Percentiles rank a stretch among this genome's conserved stretches.
These are phyloP conservation scores for Saccharomyces jurei DNA, from an alignment of 805 yeast genomes.

Conservation along the genomic window DNA sequence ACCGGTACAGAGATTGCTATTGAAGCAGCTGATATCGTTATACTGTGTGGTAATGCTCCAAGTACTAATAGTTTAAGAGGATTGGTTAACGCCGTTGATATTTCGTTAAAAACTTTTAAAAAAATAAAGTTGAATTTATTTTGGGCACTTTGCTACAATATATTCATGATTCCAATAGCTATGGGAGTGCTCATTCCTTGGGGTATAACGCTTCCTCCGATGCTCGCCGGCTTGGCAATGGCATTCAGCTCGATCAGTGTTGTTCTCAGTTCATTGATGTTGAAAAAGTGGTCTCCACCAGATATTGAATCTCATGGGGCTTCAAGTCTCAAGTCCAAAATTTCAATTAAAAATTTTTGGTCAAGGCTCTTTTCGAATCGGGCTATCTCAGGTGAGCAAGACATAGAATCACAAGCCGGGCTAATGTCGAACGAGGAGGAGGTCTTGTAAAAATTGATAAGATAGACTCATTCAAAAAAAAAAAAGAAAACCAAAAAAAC, in stretches of 20 bases:
- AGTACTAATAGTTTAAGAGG: constrained; percentile 34
- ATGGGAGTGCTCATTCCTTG: constrained; percentile 85
- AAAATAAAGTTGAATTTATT: constrained; percentile 74
- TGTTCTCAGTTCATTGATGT: constrained; percentile 64
- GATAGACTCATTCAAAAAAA: too few relatives aligned
- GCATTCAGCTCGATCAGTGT: constrained; percentile 88
- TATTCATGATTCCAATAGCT: constrained; percentile 84
- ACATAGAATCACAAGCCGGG: constrained; percentile 16
- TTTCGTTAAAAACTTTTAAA: constrained; percentile 60
- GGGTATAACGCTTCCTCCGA: constrained; percentile 72
- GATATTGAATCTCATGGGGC: background rate
- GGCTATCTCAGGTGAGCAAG: constrained; percentile 5
- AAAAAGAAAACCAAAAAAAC: too few relatives aligned
- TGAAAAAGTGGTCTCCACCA: constrained; percentile 55
- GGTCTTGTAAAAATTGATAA: background rate
- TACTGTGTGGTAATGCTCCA: constrained; percentile 39
- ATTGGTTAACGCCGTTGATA: constrained; percentile 53
- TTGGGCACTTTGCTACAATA: constrained; percentile 81
- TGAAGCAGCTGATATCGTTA: constrained; percentile 90
- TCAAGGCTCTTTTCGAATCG: background rate
- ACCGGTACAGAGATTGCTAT: constrained; percentile 94
- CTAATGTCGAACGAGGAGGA: constrained; percentile 1
- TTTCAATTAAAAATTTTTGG: background rate
- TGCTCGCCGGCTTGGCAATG: constrained; percentile 88
- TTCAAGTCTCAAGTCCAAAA: background rate